Conservation (phyloP, 1,284 basidiomycete species). For the Sutorius eximius region DNA sequence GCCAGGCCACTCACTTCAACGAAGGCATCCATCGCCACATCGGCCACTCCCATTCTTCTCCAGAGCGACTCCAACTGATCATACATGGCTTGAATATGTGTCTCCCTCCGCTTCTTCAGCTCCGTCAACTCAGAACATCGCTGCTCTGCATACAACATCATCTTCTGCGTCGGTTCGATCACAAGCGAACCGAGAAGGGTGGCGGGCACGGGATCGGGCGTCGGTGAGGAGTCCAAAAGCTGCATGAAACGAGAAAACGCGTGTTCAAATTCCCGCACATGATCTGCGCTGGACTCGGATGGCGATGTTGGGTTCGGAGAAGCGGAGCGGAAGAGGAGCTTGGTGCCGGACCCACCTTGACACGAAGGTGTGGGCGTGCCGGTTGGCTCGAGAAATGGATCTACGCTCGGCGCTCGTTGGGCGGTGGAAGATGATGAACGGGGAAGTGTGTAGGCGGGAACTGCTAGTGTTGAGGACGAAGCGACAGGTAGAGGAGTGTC, state of each 20-base stretch:
- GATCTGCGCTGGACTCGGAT: slow-evolving; percentile 21
- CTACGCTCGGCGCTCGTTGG: slow-evolving; percentile 32
- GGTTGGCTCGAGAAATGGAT: slow-evolving; percentile 51
- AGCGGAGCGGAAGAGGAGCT: slow-evolving; percentile 30
- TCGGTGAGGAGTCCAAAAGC: slow-evolving; percentile 59
- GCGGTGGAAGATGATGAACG: slow-evolving; percentile 42
- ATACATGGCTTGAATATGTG: slow-evolving; percentile 82
- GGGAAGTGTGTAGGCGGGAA: slow-evolving; percentile 35
- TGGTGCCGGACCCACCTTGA: slow-evolving; percentile 32
- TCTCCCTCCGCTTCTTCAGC: slow-evolving; percentile 66
- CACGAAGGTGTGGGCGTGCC: slow-evolving; percentile 51
- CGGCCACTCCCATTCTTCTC: slow-evolving; percentile 72
- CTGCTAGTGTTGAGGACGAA: slow-evolving; percentile 41
- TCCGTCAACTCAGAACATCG: slow-evolving; percentile 64
- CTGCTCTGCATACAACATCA: slow-evolving; percentile 63
- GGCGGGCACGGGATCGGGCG: slow-evolving; percentile 35
- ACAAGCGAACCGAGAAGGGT: slow-evolving; percentile 47
- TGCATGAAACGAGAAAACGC: slow-evolving; percentile 63
- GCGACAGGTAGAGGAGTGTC: slow-evolving; percentile 29
- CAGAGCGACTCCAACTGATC: slow-evolving; percentile 83
- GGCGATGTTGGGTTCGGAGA: slow-evolving; percentile 30
- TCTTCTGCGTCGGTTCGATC: slow-evolving; percentile 65
- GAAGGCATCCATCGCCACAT: slow-evolving; percentile 77
- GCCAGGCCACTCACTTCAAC: slow-evolving; percentile 53
- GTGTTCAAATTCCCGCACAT: slow-evolving; percentile 48